Evolutionary conservation across 2,329 filamentous ascomycete genomes (phyloP), one percentile per base, ranked within the genome.

Genomic region (Pseudovirgaria hyperparasitica): DNA sequence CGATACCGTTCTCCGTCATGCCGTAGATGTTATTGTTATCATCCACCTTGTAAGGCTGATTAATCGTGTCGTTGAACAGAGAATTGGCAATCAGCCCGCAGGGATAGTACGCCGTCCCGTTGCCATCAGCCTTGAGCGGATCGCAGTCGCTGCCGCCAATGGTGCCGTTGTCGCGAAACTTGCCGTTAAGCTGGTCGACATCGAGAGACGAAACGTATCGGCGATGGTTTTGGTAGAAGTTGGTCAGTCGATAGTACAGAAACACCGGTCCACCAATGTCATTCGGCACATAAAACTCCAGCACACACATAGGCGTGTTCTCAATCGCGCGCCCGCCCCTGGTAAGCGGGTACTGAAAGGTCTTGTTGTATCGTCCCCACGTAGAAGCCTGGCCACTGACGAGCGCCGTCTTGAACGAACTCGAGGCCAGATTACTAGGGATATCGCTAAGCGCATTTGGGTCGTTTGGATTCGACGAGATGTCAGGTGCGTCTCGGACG

Each of bases 141-240:
- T 77, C 72, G 55, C 86, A 94, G 33, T 76, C 69, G 20, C 82
- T 78, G 17, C 58, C 58, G 17, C 66, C 57, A 40, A 96, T 80
- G 2, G 70, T 67, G 19, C 40, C 42, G 31, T 66, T 68, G 17
- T 63, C 61, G 11, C 80, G 67, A 8, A 65, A 66, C 5, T 73
- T 62, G 23, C 86, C 90, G 39, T 77, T 80, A 28, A 98, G 65
- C 55, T 98, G 90, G 27, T 81, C 66, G 31, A 76, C 68, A 46
- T 86, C 79, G 45, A 92, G 79, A 2, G 82, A 92, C 48, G 84
- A 81, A 34, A 94, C 90, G 42, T 98, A 98, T 54, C 87, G 77
- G 39, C 90, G 79, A 52, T 98, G 90, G 52, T 98, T 98, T 57
- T 98, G 90, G 62, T 96, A 96, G 61, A 98, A 98, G 59, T 96